Evolutionary conservation across 106 monocot genomes (phyloP), one percentile per base, ranked within the genome.

Genomic region (Allium sativum): DNA sequence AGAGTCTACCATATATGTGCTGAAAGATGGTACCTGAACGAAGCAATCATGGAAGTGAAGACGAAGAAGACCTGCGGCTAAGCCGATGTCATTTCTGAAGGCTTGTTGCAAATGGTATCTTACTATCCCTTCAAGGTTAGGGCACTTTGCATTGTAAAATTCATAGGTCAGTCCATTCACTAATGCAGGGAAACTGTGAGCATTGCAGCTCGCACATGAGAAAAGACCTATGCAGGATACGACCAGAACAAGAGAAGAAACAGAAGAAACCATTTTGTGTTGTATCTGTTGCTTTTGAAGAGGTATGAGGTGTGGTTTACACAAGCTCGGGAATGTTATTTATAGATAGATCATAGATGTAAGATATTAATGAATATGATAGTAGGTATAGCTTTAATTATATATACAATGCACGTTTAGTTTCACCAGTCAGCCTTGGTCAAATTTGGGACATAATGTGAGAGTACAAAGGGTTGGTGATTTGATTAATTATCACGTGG

Each of bases 31-130:
- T 10, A 42, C 61, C 84, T 84, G 65, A 45, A 82, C 78, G 69
- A 82, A 82, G 74, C 82, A 82, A 58, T 82, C 82, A 10, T 82
- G 82, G 63, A 82, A 82, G 50, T 82, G 83, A 48, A 83, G 6
- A 8, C 83, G 70, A 21, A 83, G 75, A 22, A 83, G 83, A 10
- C 64, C 83, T 54, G 83, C 78, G 47, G 83, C 75, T 44, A 83
- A 71, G 67, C 78, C 78, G 64, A 68, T 52, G 64, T 83, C 56
- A 11, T 41, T 61, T 46, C 53, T 54, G 61, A 83, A 72, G 11
- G 48, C 48, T 41, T 69, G 12, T 19, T 44, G 15, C 3, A 83
- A 75, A 12, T 66, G 48, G 56, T 66, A 42, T 11, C 47, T 52
- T 15, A 83, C 51, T 18, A 83, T 72, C 44, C 55, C 44, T 17